Evolutionary conservation across 371 early-diverging fungal species (phyloP), one percentile per base, ranked within the genome.

Genomic region (Mortierella sp.): DNA sequence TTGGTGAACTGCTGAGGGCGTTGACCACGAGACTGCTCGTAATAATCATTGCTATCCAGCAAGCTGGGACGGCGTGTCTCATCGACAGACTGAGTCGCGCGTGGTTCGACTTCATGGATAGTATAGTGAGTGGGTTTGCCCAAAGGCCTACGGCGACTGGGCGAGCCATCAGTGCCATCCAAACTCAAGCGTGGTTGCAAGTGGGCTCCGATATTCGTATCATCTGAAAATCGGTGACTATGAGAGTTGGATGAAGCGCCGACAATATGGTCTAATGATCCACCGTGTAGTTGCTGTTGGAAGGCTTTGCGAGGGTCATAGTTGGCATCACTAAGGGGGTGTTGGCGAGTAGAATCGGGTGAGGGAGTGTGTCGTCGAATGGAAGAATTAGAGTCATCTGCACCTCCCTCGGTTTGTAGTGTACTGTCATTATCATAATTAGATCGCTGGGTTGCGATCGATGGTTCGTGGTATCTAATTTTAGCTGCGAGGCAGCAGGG

Each of bases 391-490:
- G 29, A 66, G 55, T 49, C 75, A 72, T 55, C 66, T 70, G 72
- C 51, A 66, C 68, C 67, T 56, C 47, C 19, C 23, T 67, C 67
- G 19, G n/a, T 12, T 22, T 62, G 72, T 9, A 56, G 26, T 15
- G 45, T 31, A 32, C 45, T 56, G 31, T 60, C 76, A 43, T 58
- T 66, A 8, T 76, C 77, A 40, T 70, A 68, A 29, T 23, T 40
- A 8, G 79, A 66, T 32, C 66, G 68, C 19, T 72, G 73, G 28
- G 73, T 70, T 15, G 54, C 35, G 15, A 61, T 47, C 5, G 58
- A 54, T 51, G 64, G 70, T 59, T 77, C 57, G 64, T 89, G 90
- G 81, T 92, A 92, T 70, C 89, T 87, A 75, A 92, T 92, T 75
- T 92, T 92, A 57, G 88, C 89, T 83, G 64, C n/a, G n/a, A 28